These are phyloP conservation scores for Chalciporus sphaerocephalus DNA, from an alignment of 768 basidiomycete species.

Conservation along the genomic window DNA sequence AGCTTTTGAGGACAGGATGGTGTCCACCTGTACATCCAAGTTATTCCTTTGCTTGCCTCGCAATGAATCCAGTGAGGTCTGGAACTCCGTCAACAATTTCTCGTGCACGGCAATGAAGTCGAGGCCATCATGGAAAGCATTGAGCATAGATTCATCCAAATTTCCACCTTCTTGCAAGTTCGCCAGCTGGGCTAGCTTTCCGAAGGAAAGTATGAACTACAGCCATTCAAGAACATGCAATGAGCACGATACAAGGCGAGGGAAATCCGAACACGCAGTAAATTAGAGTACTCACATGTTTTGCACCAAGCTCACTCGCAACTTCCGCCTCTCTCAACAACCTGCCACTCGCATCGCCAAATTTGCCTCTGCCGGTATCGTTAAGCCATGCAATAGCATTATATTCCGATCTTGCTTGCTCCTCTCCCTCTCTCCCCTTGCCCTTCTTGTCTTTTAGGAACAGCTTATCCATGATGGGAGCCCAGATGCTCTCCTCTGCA, in stretches of 20 bases:
- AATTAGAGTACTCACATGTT: constrained; percentile 57
- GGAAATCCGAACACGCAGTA: not conserved
- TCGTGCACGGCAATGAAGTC: constrained; percentile 87
- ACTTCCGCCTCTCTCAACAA: constrained; percentile 58
- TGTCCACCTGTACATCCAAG: constrained; percentile 65
- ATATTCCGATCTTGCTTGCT: constrained; percentile 42
- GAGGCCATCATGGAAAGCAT: constrained; percentile 77
- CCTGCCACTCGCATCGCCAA: constrained; percentile 58
- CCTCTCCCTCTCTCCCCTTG: constrained; percentile 25
- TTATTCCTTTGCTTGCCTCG: constrained; percentile 57
- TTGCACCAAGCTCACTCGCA: constrained; percentile 58
- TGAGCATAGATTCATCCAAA: constrained; percentile 49
- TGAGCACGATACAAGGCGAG: constrained; percentile 2
- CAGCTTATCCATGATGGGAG: constrained; percentile 64
- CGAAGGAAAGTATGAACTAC: constrained; percentile 87
- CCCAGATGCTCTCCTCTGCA: constrained; percentile 62
- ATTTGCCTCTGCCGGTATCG: constrained; percentile 67
- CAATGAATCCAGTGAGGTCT: constrained; percentile 39
- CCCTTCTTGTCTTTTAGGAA: constrained; percentile 39
- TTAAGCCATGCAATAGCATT: constrained; percentile 79
- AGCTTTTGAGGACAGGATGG: constrained; percentile 54
- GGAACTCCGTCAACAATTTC: constrained; percentile 60
- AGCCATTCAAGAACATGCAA: not conserved
- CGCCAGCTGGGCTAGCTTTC: constrained; percentile 80
- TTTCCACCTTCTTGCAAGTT: constrained; percentile 43